Conservation (phyloP, 345 rosid genomes). For the Kernera saxatilis region DNA sequence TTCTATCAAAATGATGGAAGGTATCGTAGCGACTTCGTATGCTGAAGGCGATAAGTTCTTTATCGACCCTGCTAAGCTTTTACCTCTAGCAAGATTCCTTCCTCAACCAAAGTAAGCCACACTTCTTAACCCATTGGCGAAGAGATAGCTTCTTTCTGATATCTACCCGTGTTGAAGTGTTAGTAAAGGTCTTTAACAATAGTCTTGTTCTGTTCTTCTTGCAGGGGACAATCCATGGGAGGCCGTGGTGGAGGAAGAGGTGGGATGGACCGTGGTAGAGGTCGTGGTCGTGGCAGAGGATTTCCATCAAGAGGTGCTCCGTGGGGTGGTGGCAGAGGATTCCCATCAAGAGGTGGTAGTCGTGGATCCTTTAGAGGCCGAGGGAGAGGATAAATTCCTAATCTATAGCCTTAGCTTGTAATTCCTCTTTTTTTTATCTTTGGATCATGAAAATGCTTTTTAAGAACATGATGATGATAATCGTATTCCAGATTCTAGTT, state of each 20-base stretch:
- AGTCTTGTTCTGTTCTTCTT: background rate
- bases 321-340: slow-evolving; percentile 55
- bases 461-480: background rate
- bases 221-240: slow-evolving; percentile 43
- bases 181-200: background rate
- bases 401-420: slow-evolving; percentile 2
- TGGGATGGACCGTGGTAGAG: slow-evolving; percentile 51
- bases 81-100: slow-evolving; percentile 85
- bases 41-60: slow-evolving; percentile 68
- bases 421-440: background rate
- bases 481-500: background rate
- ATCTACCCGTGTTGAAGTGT: background rate
- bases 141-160: background rate
- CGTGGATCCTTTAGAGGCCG: slow-evolving; percentile 72
- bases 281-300: slow-evolving; percentile 52
- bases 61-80: slow-evolving; percentile 72
- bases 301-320: slow-evolving; percentile 46
- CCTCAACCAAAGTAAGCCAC: slow-evolving; percentile 81
- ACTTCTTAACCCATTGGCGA: background rate
- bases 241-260: slow-evolving; percentile 48
- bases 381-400: slow-evolving; percentile 49
- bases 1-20: slow-evolving; percentile 91
- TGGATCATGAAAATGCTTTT: slow-evolving; percentile 4
- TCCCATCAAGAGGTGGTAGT: slow-evolving; percentile 57
- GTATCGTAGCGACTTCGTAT: slow-evolving; percentile 83